Conservation (phyloP, 179 eudicot genomes). For the Drosera spatulata region DNA sequence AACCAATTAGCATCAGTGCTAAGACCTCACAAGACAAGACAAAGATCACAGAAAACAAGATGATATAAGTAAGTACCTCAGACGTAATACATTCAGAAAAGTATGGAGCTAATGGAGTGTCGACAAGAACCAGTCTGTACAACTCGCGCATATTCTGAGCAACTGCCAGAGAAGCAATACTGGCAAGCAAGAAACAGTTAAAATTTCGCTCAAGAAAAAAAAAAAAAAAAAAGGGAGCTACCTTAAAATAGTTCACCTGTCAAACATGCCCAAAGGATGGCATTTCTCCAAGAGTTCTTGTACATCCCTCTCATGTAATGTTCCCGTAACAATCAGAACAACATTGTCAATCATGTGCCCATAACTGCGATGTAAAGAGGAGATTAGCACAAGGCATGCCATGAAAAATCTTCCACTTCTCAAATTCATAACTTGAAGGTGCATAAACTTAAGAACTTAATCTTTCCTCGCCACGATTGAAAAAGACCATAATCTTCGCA, state of each 20-base stretch:
- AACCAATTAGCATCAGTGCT: neutral
- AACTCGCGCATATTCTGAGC: conserved; percentile 98
- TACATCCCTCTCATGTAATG: conserved; percentile 98
- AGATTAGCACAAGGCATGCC: conserved; percentile 1
- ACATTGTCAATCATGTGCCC: conserved; percentile 99
- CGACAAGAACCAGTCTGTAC: conserved; percentile 93
- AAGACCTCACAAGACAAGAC: neutral
- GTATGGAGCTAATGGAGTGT: conserved; percentile 98
- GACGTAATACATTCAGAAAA: conserved; percentile 96
- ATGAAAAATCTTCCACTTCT: neutral
- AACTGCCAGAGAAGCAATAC: conserved; percentile 94
- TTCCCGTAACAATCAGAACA: conserved; percentile 95
- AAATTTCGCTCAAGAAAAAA: conserved; percentile 2
- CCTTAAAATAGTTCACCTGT: conserved; percentile 43
- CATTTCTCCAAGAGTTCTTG: conserved; percentile 96
- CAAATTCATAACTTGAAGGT: no score
- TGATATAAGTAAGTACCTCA: conserved; percentile 49
- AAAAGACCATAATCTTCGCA: no score
- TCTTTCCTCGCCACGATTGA: no score
- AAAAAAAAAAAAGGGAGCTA: no score
- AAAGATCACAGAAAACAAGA: neutral
- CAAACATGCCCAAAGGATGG: conserved; percentile 98
- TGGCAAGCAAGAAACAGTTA: conserved; percentile 21
- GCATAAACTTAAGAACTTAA: no score
- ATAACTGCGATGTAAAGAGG: conserved; percentile 35